These are phyloP conservation scores for Lasiodiplodia hormozganensis DNA, from an alignment of 2,329 filamentous ascomycete genomes.

Conservation along the genomic window DNA sequence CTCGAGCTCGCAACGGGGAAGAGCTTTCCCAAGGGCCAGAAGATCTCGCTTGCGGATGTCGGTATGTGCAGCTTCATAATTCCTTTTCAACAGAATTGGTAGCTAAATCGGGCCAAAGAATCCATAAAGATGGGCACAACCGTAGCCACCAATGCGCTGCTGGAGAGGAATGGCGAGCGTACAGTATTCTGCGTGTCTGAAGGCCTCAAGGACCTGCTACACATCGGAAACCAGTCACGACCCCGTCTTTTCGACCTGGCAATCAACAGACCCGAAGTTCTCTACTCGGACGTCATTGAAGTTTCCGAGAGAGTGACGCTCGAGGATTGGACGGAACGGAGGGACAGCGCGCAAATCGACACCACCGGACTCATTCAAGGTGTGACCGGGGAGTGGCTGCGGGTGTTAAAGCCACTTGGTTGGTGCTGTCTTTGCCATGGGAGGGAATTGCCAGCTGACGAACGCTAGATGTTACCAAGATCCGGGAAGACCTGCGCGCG, in stretches of 20 bases:
- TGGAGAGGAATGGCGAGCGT: constrained; percentile 40
- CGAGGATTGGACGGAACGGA: constrained; percentile 40
- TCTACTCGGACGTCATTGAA: constrained; percentile 35
- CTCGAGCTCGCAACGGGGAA: constrained; percentile 35
- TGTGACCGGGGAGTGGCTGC: constrained; percentile 31
- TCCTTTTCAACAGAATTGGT: not conserved
- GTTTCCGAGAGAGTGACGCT: constrained; percentile 40
- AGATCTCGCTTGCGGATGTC: not conserved
- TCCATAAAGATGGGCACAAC: constrained; percentile 41
- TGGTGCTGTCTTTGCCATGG: constrained; percentile 34
- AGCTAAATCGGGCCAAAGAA: constrained; percentile 27
- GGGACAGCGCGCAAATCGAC: constrained; percentile 25
- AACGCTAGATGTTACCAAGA: constrained; percentile 31
- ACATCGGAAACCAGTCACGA: constrained; percentile 43
- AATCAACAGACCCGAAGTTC: constrained; percentile 33
- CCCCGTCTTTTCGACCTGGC: constrained; percentile 40
- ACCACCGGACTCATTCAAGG: constrained; percentile 36
- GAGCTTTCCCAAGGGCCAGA: constrained; percentile 31
- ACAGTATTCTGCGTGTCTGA: constrained; percentile 38
- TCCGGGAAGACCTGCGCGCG: constrained; percentile 32
- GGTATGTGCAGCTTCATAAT: not conserved
- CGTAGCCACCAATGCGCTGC: constrained; percentile 41
- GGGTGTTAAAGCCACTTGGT: constrained; percentile 3
- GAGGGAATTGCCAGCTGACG: constrained; percentile 39
- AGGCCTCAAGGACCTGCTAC: constrained; percentile 41